Base-by-base conservation (phyloP, 2,329 filamentous ascomycete genomes). In the Aspergillus sp. region DNA sequence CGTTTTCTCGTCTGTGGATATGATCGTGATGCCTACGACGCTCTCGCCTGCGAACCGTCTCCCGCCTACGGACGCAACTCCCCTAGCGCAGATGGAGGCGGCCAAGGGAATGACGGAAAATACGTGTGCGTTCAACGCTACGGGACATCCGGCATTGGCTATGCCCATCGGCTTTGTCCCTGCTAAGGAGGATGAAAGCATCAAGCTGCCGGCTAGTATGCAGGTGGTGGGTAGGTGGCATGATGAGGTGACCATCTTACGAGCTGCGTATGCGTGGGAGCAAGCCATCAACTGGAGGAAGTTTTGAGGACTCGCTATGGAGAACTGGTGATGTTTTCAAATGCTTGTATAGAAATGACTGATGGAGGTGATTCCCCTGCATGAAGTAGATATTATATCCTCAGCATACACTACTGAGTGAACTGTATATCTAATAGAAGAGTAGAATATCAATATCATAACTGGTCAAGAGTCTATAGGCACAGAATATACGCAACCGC, bases 121-220 rank as follows among this genome's bases (percentile, higher is more conserved):
- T 43, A 49, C 47, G 1, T 26, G 20, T 16, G 13, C 40, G n/a
- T 49, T 49, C 36, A 49, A 49, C 13, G 20, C 24, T 5, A 43
- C 47, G 9, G 47, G 47, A 1, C 47, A 49, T 35, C 47, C 47
- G 20, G 47, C 38, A 10, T 16, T 49, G 47, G 26, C 47, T 2
- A 49, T 49, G 36, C 47, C 47, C 1, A 43, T 49, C 20, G 47
- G 47, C 20, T 19, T 49, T 17, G 24, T 43, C 13, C 38, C 36
- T 13, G 24, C 24, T 2, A 22, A 24, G 36, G 47, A 49, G 6
- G 47, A 44, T 43, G 26, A 14, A 17, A 42, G 16, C 10, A 47
- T 69, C 3, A 60, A 51, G 46, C 52, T 75, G 16, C 73, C 73
- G 1, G 71, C 67, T 2, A 66, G 70, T 10, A 70, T 76, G 67